Base-by-base conservation (phyloP, 2,329 filamentous ascomycete species). In the Byssothecium circinans region DNA sequence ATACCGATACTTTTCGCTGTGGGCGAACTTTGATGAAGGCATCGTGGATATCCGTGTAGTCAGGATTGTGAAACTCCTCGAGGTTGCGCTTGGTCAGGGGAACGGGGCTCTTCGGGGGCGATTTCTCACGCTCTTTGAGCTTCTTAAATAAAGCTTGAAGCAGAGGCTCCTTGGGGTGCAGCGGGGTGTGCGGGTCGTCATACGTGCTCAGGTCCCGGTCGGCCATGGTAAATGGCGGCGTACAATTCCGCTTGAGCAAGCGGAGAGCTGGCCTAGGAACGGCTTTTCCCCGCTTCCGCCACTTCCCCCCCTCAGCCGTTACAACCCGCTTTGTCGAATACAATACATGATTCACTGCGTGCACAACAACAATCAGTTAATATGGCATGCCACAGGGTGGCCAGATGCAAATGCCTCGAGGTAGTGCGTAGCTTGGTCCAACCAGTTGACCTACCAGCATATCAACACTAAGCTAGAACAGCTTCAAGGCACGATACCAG, bases 1-100 rank as follows among this genome's bases (percentile, higher is more conserved):
- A 71, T 94, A 94, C 49, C 76, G 78, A 76, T 94, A 94, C 56
- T 82, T 85, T 67, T 88, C 85, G 32, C 79, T 76, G 49, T 80
- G 77, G 39, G 70, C 76, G 74, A 88, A 87, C 14, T 80, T 71
- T 25, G 84, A 86, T 62, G 80, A 77, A 56, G 85, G 84, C 85
- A 88, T 88, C 34, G 53, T 72, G 67, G 41, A 57, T 56, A 48
- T 61, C 56, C n/a, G 46, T 55, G 46, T 60, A 65, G 54, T 64
- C 59, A 2, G 60, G 59, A 49, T 65, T 62, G 42, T 50, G 44
- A 50, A 61, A 62, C 45, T 64, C 48, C 38, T 61, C 58, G 17
- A 66, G 55, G 51, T 64, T 66, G 29, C 60, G 44, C 44, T 52
- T 56, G 18, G 59, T 69, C 45, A 64, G 52, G n/a, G 53, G 54